Conservation (phyloP, 352 stramenopile species). For the Phytophthora macrochlamydospora region DNA sequence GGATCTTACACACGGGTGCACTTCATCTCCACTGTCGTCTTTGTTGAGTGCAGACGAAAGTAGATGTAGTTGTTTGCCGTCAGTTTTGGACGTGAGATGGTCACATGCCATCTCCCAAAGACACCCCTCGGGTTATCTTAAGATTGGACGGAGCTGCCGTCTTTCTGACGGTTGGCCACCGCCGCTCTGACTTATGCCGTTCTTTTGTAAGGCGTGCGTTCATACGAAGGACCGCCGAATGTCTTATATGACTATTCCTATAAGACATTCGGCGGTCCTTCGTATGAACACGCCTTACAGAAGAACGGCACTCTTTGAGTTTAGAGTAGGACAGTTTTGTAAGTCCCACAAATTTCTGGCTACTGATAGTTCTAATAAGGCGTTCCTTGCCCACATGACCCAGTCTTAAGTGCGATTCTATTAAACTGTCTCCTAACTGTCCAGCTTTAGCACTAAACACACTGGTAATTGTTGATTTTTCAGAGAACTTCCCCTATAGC, state of each 20-base stretch:
- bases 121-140: background rate
- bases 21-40: no score
- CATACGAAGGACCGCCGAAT: background rate
- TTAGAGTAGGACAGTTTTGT: background rate
- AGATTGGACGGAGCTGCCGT: no score
- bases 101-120: background rate
- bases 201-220: background rate
- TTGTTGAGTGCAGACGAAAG: no score
- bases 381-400: constrained; percentile 11
- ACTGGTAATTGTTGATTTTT: constrained; percentile 4
- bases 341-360: constrained; percentile 9
- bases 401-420: constrained; percentile 18
- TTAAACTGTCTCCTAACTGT: constrained; percentile 4
- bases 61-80: background rate
- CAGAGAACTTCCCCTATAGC: constrained; percentile 20
- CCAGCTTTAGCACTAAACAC: constrained; percentile 3
- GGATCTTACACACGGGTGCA: no score
- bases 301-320: constrained; percentile 11
- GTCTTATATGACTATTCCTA: constrained; percentile 1
- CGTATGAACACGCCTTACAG: constrained; percentile 17
- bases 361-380: constrained; percentile 11
- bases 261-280: constrained; percentile 15
- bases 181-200: no score
- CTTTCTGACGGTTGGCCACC: background rate
- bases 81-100: background rate